phyloP scores from a whole-genome alignment of 176 grass and related monocot species.

The Zoysia japonica region DNA sequence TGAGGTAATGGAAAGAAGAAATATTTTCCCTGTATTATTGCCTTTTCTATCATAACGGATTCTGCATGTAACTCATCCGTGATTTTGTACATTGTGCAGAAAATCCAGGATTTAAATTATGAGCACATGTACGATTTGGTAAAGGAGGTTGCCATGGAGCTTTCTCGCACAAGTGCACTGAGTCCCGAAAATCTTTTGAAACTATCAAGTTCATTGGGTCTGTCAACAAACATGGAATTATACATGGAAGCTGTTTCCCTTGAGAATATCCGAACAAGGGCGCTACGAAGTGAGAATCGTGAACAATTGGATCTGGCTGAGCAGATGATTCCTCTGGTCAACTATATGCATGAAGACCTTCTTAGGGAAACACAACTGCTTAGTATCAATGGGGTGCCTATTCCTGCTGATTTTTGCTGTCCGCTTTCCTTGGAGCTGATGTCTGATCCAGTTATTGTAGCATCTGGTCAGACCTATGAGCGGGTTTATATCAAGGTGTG shows the following conservation, averaged over 20 bases:
- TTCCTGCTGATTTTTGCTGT: conserved; percentile 96
- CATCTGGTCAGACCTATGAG: conserved; percentile 98
- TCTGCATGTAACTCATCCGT: conserved; percentile 16
- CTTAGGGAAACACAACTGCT: conserved; percentile 73
- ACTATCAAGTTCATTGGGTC: conserved; percentile 60
- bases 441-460: conserved; percentile 98
- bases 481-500: conserved; percentile 88
- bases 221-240: conserved; percentile 91
- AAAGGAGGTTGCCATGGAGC: conserved; percentile 53
- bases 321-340: conserved; percentile 63
- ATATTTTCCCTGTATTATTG: conserved; percentile 13
- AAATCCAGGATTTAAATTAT: conserved; percentile 63
- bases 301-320: conserved; percentile 60
- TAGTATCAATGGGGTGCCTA: conserved; percentile 81
- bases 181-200: conserved; percentile 55
- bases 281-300: conserved; percentile 52
- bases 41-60: conserved; percentile 3
- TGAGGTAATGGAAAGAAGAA: conserved; percentile 63
- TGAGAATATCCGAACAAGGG: conserved; percentile 71
- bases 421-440: conserved; percentile 91
- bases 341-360: conserved; percentile 70
- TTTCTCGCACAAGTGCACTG: conserved; percentile 35
- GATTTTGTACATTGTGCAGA: conserved; percentile 46
- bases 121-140: conserved; percentile 59
- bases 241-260: conserved; percentile 90